phyloP scores from a whole-genome alignment of 139 green algal genomes.

The Spirogloea muscicola region DNA sequence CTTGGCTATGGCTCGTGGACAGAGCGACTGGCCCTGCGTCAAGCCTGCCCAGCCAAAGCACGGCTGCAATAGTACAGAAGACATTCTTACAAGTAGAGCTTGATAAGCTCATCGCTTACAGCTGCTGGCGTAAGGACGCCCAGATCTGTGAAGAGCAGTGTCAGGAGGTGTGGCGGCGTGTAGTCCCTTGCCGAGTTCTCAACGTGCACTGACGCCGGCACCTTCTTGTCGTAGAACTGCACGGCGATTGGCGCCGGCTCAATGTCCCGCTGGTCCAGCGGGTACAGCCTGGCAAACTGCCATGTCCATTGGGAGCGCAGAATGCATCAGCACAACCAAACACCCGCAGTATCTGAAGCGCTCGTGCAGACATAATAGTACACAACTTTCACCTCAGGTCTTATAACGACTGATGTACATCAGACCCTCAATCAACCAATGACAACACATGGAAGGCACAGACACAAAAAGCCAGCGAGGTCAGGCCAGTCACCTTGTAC shows the following conservation, averaged over 20 bases:
- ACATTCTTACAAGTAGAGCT: constrained; percentile 81
- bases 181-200: constrained; percentile 87
- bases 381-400: no score
- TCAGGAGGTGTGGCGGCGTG: constrained; percentile 83
- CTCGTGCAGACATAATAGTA: no score
- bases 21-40: no score
- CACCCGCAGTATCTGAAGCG: no score
- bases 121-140: constrained; percentile 91
- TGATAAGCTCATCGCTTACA: constrained; percentile 92
- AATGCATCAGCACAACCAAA: no score
- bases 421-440: no score
- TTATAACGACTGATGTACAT: no score
- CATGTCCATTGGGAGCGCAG: no score
- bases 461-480: no score
- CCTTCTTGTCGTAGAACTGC: background rate
- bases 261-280: constrained; percentile 72
- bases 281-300: constrained; percentile 59
- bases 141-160: constrained; percentile 83
- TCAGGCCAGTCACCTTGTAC: constrained; percentile 79
- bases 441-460: no score
- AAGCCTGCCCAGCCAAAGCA: no score
- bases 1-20: no score
- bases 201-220: constrained; percentile 46
- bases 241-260: background rate
- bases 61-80: background rate